Percentiles rank a stretch among this genome's conserved stretches.
phyloP scores from a whole-genome alignment of 192 early-diverging fungal species.

The Thamnidium elegans region DNA sequence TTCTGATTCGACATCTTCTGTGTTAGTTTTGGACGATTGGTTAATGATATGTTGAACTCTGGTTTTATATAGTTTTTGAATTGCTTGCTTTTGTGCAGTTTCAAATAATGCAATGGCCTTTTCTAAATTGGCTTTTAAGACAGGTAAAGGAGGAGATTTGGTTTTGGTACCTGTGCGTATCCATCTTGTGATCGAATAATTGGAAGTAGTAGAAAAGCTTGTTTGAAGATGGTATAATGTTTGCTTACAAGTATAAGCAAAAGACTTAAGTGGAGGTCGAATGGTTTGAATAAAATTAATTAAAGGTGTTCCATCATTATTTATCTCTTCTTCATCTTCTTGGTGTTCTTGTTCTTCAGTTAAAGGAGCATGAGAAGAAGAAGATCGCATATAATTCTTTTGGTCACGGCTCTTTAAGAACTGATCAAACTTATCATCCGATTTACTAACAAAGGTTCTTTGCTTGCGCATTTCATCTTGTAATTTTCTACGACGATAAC shows the following conservation, averaged over 20 bases:
- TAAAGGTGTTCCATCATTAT: constrained; percentile 34
- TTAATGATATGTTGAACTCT: background rate
- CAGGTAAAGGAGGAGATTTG: constrained; percentile 24
- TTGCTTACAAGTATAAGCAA: constrained; percentile 55
- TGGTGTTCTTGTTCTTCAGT: background rate
- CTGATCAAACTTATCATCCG: background rate
- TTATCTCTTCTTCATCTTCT: constrained; percentile 8
- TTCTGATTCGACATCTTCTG: background rate
- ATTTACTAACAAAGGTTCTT: constrained; percentile 1
- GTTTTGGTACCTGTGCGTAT: background rate
- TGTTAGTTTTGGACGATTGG: background rate
- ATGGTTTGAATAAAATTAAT: constrained; percentile 51
- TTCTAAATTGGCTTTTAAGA: constrained; percentile 43
- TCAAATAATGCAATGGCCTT: constrained; percentile 54
- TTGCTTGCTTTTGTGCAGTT: constrained; percentile 42
- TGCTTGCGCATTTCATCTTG: constrained; percentile 33
- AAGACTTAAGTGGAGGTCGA: constrained; percentile 50
- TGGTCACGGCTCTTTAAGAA: too few species aligned
- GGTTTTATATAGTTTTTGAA: constrained; percentile 38
- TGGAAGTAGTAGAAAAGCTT: constrained; percentile 30
- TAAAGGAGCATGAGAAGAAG: background rate
- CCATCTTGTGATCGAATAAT: background rate
- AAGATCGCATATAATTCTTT: too few species aligned
- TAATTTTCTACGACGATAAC: constrained; percentile 27
- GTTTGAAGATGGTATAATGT: constrained; percentile 50